Conservation (phyloP, 495 filamentous ascomycete species). For the Xylaria flabelliformis region DNA sequence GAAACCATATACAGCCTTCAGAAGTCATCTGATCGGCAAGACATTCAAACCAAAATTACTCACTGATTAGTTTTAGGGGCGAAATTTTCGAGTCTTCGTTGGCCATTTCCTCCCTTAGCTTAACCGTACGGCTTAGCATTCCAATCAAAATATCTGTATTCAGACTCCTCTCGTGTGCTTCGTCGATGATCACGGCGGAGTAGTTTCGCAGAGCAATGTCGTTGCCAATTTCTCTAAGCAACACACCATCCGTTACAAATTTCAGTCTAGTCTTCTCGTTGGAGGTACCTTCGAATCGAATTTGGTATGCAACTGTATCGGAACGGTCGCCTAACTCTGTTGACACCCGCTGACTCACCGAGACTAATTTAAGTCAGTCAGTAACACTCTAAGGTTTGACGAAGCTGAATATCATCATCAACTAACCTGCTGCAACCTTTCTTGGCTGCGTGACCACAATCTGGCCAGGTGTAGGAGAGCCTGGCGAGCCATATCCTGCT, state of each 20-base stretch:
- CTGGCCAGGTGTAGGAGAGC: constrained; percentile 82
- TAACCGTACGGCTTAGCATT: constrained; percentile 91
- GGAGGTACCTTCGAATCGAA: constrained; percentile 88
- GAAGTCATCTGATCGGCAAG: neutral
- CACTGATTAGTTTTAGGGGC: constrained; percentile 83
- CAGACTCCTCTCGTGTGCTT: constrained; percentile 96
- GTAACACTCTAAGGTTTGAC: constrained; percentile 47
- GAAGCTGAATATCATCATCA: neutral
- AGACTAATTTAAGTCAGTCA: constrained; percentile 72
- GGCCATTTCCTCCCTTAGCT: constrained; percentile 60
- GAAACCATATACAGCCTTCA: neutral
- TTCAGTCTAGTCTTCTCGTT: constrained; percentile 90
- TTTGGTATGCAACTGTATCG: constrained; percentile 83
- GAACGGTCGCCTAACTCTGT: constrained; percentile 79
- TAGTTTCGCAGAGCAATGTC: constrained; percentile 94
- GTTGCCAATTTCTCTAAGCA: constrained; percentile 87
- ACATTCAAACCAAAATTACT: constrained; percentile 9
- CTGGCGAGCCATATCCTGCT: constrained; percentile 83
- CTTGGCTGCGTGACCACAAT: constrained; percentile 95
- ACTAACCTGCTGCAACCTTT: constrained; percentile 60
- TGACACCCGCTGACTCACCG: constrained; percentile 64
- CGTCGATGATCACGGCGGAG: constrained; percentile 92
- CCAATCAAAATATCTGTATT: constrained; percentile 98
- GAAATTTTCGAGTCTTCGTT: constrained; percentile 60
- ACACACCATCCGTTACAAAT: constrained; percentile 98